A percentile compares a stretch with the other conserved stretches of the same genome.
Conservation (phyloP, 2,329 filamentous ascomycete genomes). For the Ceratocystis papillata region DNA sequence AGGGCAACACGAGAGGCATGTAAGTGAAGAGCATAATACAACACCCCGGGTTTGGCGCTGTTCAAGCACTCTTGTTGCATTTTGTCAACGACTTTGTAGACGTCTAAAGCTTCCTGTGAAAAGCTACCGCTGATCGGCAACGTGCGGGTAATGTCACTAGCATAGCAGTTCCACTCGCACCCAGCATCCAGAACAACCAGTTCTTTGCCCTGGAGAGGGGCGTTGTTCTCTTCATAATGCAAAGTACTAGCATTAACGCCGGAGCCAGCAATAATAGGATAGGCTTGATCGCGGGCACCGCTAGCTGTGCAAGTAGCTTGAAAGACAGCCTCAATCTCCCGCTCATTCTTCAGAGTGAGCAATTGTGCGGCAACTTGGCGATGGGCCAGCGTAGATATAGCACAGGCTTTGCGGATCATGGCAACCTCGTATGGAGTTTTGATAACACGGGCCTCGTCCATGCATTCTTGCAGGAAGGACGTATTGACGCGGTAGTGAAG, state of each 20-base stretch:
- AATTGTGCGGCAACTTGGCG: constrained; percentile 57
- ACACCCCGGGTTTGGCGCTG: constrained; percentile 55
- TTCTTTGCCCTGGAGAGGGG: constrained; percentile 56
- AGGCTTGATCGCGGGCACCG: constrained; percentile 69
- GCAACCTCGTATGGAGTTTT: constrained; percentile 81
- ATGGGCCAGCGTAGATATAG: constrained; percentile 68
- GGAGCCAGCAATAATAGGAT: constrained; percentile 77
- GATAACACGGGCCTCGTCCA: constrained; percentile 68
- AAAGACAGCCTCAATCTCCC: constrained; percentile 73
- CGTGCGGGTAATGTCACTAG: constrained; percentile 80
- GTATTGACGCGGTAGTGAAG: constrained; percentile 38
- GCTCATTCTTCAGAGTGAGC: constrained; percentile 58
- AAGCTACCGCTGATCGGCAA: constrained; percentile 66
- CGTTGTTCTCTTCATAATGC: constrained; percentile 76
- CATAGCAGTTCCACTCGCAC: constrained; percentile 75
- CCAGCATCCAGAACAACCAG: constrained; percentile 79
- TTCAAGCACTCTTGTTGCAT: constrained; percentile 73
- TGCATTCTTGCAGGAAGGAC: constrained; percentile 52
- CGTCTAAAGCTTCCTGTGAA: constrained; percentile 54
- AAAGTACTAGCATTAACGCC: constrained; percentile 74
- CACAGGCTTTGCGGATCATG: constrained; percentile 70
- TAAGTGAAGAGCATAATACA: constrained; percentile 62
- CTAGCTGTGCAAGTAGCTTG: constrained; percentile 58
- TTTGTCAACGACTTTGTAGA: constrained; percentile 65
- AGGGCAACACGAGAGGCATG: constrained; percentile 63